Evolutionary conservation across 805 yeast species (phyloP).

Genomic region (Kodamaea hsintzibuensis): DNA sequence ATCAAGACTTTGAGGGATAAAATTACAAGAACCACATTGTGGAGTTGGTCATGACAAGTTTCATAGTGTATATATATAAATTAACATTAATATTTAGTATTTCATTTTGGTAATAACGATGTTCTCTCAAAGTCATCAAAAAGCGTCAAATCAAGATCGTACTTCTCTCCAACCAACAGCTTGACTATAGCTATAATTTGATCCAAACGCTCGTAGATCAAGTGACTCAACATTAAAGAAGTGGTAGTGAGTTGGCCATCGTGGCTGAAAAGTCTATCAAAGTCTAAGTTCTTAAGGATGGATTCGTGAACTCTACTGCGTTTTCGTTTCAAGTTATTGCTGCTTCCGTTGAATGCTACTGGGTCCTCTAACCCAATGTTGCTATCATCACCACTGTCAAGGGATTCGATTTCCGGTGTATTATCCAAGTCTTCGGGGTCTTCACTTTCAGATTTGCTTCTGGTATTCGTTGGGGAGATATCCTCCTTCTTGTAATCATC

Average conservation of each 20-base stretch:
- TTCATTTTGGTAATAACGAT: neutral
- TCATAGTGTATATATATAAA: neutral
- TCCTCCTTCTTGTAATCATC: neutral
- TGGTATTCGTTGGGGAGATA: neutral
- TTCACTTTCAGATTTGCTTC: neutral
- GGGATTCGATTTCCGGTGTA: neutral
- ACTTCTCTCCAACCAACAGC: slow-evolving; percentile 37
- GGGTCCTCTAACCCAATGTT: neutral
- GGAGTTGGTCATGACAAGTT: neutral
- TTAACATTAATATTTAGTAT: neutral
- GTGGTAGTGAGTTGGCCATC: slow-evolving; percentile 33
- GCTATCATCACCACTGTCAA: neutral
- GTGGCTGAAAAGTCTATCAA: slow-evolving; percentile 25
- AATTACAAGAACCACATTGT: neutral
- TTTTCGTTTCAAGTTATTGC: neutral
- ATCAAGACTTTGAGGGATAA: neutral
- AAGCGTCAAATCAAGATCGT: slow-evolving; percentile 19
- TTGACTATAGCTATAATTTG: slow-evolving; percentile 29
- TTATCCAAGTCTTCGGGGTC: neutral
- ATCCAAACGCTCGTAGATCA: slow-evolving; percentile 32
- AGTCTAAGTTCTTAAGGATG: slow-evolving; percentile 24
- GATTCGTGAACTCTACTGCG: slow-evolving; percentile 6
- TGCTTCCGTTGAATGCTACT: neutral
- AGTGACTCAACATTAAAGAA: slow-evolving; percentile 28
- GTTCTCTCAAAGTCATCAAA: slow-evolving; percentile 10